Conservation (phyloP, 257 asterid genomes). For the Penstemon barbatus region DNA sequence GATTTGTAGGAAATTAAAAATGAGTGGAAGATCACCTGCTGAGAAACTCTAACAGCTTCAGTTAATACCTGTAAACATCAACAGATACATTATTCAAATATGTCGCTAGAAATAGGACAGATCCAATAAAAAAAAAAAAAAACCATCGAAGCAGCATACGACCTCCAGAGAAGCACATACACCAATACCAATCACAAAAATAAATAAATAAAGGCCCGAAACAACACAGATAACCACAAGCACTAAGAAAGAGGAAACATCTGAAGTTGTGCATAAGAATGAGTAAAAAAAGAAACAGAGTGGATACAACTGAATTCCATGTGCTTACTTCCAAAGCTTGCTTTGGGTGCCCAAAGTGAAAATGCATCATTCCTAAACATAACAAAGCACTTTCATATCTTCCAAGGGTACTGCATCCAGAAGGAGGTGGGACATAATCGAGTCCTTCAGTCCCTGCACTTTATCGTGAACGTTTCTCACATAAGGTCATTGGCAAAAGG, state of each 20-base stretch:
- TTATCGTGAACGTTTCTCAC: constrained; percentile 47
- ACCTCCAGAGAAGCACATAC: neutral
- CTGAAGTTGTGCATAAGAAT: constrained; percentile 14
- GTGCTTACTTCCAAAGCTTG: constrained; percentile 86
- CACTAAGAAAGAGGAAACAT: constrained; percentile 22
- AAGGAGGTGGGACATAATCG: constrained; percentile 62
- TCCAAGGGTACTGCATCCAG: constrained; percentile 63
- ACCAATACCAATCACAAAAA: constrained; percentile 2
- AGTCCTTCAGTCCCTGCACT: constrained; percentile 99
- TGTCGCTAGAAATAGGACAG: constrained; percentile 1
- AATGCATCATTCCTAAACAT: constrained; percentile 97
- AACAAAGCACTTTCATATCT: constrained; percentile 88
- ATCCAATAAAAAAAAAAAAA: neutral
- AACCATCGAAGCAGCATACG: neutral
- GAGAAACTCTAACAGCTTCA: constrained; percentile 95
- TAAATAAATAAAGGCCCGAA: constrained; percentile 12
- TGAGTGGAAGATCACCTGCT: constrained; percentile 61
- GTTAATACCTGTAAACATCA: constrained; percentile 71
- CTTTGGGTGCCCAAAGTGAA: constrained; percentile 89
- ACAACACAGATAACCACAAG: neutral
- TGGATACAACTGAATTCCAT: constrained; percentile 16
- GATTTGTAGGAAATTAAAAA: neutral
- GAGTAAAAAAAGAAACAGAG: constrained; percentile 10
- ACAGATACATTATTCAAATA: constrained; percentile 12
- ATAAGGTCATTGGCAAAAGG: constrained; percentile 27